Evolutionary conservation across 441 rosid species (phyloP).

Genomic region (Eutrema salsugineum): DNA sequence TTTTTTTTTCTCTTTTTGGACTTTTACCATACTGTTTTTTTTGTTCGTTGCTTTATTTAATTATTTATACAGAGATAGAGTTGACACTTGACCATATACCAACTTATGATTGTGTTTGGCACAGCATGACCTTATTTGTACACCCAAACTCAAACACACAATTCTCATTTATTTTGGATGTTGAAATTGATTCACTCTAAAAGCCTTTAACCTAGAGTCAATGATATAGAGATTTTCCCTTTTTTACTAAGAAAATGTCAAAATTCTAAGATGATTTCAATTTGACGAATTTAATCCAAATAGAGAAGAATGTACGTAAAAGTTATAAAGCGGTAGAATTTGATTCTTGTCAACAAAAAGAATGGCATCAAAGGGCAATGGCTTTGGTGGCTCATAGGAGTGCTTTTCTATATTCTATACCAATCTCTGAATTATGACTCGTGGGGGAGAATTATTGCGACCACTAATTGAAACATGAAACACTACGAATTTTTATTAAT

Average conservation of each 20-base stretch:
- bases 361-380: constrained; percentile 23
- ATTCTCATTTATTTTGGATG: background rate
- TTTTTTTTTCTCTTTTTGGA: background rate
- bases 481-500: constrained; percentile 13
- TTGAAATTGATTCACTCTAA: background rate
- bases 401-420: background rate
- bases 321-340: constrained; percentile 23
- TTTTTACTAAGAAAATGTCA: background rate
- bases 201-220: background rate
- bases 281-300: background rate
- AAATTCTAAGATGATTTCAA: background rate
- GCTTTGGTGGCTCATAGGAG: constrained; percentile 22
- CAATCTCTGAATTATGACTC: constrained; percentile 22
- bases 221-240: background rate
- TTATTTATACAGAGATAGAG: background rate
- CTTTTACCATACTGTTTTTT: background rate
- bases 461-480: constrained; percentile 17
- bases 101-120: constrained; percentile 11
- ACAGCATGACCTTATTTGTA: background rate
- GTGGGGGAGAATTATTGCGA: constrained; percentile 23
- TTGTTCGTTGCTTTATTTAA: background rate
- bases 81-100: constrained; percentile 16
- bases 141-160: background rate
- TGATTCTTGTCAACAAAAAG: constrained; percentile 28
- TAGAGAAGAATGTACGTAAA: background rate